Percentiles rank a stretch among this genome's conserved stretches.
These are phyloP conservation scores for Cryptosporidium tyzzeri DNA, from an alignment of 169 alveolate species.

Conservation along the genomic window DNA sequence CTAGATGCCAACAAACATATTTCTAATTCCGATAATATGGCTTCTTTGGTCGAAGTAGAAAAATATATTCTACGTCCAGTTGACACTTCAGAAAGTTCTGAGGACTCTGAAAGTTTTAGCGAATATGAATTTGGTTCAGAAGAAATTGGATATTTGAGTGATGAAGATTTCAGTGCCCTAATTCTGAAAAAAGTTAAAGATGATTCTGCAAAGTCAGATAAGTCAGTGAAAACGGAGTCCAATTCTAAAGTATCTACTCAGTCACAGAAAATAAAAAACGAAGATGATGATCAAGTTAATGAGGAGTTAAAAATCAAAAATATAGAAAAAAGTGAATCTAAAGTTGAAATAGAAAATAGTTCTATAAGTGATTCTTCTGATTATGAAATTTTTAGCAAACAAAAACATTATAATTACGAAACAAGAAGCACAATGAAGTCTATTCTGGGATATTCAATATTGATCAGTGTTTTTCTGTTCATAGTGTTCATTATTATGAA, in stretches of 20 bases:
- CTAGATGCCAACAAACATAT: background rate
- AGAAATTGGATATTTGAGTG: background rate
- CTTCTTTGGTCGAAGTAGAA: background rate
- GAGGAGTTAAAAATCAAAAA: background rate
- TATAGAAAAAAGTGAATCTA: background rate
- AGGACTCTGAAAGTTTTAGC: background rate
- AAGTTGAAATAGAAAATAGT: background rate
- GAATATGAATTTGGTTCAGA: background rate
- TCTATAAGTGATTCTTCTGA: constrained; percentile 27
- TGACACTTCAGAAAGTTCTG: background rate
- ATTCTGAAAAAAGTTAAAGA: constrained; percentile 3
- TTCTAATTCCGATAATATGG: background rate
- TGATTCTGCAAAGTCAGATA: background rate
- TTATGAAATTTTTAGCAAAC: constrained; percentile 1
- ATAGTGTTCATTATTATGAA: constrained; percentile 26
- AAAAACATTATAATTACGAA: constrained; percentile 27
- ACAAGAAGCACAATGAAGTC: constrained; percentile 53
- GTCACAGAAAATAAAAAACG: background rate
- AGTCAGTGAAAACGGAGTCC: background rate
- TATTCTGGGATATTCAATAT: constrained; percentile 39
- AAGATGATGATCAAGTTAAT: background rate
- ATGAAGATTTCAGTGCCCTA: background rate
- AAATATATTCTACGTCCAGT: background rate
- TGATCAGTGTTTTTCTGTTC: background rate
- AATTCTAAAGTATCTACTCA: background rate